Conservation (phyloP, 805 yeast genomes). For the Metschnikowia sp. region DNA sequence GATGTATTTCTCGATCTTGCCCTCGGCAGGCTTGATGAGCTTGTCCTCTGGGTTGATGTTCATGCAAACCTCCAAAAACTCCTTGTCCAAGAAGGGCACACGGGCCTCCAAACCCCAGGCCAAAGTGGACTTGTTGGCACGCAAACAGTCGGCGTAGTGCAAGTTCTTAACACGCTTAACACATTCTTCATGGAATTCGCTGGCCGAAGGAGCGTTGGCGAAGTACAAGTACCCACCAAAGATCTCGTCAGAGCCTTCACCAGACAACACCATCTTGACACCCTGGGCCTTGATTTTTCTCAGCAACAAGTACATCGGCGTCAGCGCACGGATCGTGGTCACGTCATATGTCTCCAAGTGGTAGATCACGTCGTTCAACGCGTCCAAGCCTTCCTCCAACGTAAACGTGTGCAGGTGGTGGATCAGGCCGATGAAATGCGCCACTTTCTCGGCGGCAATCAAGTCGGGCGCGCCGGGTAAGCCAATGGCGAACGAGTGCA, state of each 20-base stretch:
- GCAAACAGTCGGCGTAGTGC: constrained; percentile 93
- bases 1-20: constrained; percentile 89
- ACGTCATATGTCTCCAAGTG: constrained; percentile 98
- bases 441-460: constrained; percentile 93
- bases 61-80: constrained; percentile 89
- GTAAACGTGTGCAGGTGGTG: constrained; percentile 99
- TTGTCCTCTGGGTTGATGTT: constrained; percentile 93
- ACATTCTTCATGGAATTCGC: constrained; percentile 93
- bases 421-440: constrained; percentile 90
- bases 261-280: constrained; percentile 97
- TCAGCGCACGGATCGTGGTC: constrained; percentile 97
- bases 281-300: constrained; percentile 99
- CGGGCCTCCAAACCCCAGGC: constrained; percentile 99
- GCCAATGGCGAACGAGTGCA: constrained; percentile 97
- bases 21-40: constrained; percentile 67
- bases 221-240: constrained; percentile 98
- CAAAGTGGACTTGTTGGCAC: constrained; percentile 99
- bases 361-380: constrained; percentile 88
- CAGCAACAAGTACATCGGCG: constrained; percentile 95
- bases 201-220: constrained; percentile 91
- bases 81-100: constrained; percentile 96
- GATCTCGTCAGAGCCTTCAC: constrained; percentile 99
- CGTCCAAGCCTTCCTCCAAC: constrained; percentile 93
- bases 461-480: constrained; percentile 97
- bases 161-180: constrained; percentile 96